phyloP scores from a whole-genome alignment of 2,329 filamentous ascomycete species.

The Aspergillus arachidicola region DNA sequence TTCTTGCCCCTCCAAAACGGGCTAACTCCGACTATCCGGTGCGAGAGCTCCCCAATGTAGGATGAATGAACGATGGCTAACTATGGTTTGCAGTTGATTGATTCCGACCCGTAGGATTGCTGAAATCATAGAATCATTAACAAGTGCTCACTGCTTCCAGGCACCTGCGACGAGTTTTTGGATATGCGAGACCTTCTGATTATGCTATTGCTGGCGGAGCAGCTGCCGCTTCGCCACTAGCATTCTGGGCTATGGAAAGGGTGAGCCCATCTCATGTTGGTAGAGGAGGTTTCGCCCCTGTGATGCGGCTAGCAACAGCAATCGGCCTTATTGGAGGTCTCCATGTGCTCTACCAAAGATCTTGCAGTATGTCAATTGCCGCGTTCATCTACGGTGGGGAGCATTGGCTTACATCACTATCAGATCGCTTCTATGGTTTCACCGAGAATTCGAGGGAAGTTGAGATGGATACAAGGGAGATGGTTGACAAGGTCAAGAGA shows the following conservation, averaged over 20 bases:
- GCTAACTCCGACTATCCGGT: conserved; percentile 86
- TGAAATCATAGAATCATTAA: conserved; percentile 11
- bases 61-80: conserved; percentile 20
- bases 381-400: not conserved
- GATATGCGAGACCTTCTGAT: conserved; percentile 84
- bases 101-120: conserved; percentile 86
- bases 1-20: conserved; percentile 73
- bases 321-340: conserved; percentile 79
- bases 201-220: conserved; percentile 71
- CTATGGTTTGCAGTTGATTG: conserved; percentile 74
- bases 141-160: conserved; percentile 52
- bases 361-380: conserved; percentile 66
- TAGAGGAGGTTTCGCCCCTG: conserved; percentile 76
- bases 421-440: conserved; percentile 95
- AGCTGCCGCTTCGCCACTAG: conserved; percentile 70
- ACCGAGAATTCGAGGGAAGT: conserved; percentile 89
- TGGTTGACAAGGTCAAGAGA: conserved; percentile 94
- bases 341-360: conserved; percentile 81
- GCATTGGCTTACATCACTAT: conserved; percentile 19
- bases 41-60: conserved; percentile 43
- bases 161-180: conserved; percentile 85
- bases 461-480: conserved; percentile 96
- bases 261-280: conserved; percentile 83
- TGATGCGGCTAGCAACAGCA: conserved; percentile 76
- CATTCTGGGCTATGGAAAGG: conserved; percentile 79